A percentile compares a stretch with the other conserved stretches of the same genome.
These are phyloP conservation scores for Carex kokanica DNA, from an alignment of 176 grass and related monocot species.

Conservation along the genomic window DNA sequence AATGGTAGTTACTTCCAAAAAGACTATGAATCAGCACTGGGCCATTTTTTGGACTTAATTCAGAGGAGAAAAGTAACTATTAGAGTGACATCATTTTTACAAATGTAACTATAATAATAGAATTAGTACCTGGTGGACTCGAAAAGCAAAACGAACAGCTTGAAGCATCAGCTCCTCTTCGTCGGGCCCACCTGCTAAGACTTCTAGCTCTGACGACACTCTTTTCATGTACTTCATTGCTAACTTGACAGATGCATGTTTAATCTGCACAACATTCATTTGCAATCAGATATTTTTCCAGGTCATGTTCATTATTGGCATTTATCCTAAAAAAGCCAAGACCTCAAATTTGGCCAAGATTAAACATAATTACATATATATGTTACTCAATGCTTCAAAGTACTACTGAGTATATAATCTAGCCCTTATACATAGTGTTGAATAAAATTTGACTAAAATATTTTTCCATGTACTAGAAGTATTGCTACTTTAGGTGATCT, in stretches of 20 bases:
- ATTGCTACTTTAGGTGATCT: background rate
- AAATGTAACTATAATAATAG: background rate
- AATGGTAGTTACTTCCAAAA: background rate
- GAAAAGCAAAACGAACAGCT: conserved; percentile 89
- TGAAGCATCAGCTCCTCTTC: conserved; percentile 98
- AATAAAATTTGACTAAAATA: background rate
- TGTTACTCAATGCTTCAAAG: background rate
- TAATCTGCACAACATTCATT: conserved; percentile 51
- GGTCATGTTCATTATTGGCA: background rate
- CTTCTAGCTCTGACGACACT: conserved; percentile 79
- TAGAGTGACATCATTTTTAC: background rate
- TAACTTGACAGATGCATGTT: conserved; percentile 77
- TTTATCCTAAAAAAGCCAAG: background rate
- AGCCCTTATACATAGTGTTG: background rate
- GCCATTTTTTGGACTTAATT: background rate
- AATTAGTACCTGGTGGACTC: conserved; percentile 83
- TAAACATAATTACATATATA: background rate
- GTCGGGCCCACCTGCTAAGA: conserved; percentile 49
- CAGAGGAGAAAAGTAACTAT: background rate
- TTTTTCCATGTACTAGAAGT: background rate
- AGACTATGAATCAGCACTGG: background rate
- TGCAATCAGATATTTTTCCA: background rate
- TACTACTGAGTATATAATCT: background rate
- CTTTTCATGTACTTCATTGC: conserved; percentile 86
- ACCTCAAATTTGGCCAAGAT: background rate